phyloP scores from a whole-genome alignment of 805 yeast species.

The Yarrowia alimentaria region DNA sequence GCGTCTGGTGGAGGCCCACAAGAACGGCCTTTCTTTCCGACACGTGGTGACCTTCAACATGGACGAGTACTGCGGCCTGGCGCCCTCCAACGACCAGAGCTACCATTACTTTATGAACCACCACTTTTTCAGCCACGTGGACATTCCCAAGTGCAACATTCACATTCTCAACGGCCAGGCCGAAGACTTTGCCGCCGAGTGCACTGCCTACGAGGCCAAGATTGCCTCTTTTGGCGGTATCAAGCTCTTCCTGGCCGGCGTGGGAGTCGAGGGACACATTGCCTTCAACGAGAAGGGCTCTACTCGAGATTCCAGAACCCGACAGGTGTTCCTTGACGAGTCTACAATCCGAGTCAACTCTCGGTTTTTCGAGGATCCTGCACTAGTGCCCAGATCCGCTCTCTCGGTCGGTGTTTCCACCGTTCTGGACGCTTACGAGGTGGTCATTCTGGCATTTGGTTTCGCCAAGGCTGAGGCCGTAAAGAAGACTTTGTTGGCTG shows the following conservation, averaged over 20 bases:
- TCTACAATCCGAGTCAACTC: conserved; percentile 55
- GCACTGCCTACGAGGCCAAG: conserved; percentile 49
- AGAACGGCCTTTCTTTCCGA: conserved; percentile 47
- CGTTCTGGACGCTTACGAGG: conserved; percentile 53
- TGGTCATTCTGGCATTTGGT: conserved; percentile 54
- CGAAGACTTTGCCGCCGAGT: conserved; percentile 47
- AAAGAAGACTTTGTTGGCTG: conserved; percentile 46
- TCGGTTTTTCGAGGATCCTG: conserved; percentile 49
- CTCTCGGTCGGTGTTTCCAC: conserved; percentile 59
- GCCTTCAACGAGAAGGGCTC: conserved; percentile 62
- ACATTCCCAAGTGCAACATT: conserved; percentile 52
- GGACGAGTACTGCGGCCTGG: conserved; percentile 58
- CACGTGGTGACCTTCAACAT: conserved; percentile 60
- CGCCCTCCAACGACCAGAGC: conserved; percentile 50
- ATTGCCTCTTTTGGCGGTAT: conserved; percentile 51
- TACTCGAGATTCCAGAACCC: conserved; percentile 46
- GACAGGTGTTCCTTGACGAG: conserved; percentile 49
- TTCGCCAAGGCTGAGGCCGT: conserved; percentile 48
- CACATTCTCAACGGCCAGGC: conserved; percentile 56
- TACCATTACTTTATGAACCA: conserved; percentile 59
- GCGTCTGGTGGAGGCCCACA: conserved; percentile 47
- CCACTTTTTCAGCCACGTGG: conserved; percentile 55
- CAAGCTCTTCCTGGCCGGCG: conserved; percentile 56
- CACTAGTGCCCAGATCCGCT: conserved; percentile 53
- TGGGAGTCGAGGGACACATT: conserved; percentile 61